phyloP scores from a whole-genome alignment of 2,329 filamentous ascomycete species.

The Colletotrichum truncatum region DNA sequence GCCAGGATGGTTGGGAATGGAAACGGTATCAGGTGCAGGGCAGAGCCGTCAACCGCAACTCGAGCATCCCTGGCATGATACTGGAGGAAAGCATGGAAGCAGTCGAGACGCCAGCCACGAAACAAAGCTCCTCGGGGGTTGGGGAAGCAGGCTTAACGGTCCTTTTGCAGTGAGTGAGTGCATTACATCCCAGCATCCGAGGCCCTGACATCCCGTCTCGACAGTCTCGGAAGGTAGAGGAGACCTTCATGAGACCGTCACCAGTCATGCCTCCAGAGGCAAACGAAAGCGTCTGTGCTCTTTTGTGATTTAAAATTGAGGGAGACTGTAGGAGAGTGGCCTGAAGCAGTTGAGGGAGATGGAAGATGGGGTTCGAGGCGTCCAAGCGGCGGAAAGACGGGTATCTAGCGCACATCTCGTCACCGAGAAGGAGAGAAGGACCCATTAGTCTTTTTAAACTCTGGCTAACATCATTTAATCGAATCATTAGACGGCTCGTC shows the following conservation, averaged over 20 bases:
- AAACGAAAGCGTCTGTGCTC: background rate
- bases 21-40: slow-evolving; percentile 1
- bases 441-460: background rate
- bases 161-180: too few relatives aligned
- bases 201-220: slow-evolving; percentile 28
- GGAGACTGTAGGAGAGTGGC: background rate
- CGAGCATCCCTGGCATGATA: background rate
- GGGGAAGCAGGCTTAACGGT: too few relatives aligned
- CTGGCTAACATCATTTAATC: background rate
- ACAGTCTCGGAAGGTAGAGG: slow-evolving; percentile 18
- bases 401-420: slow-evolving; percentile 16
- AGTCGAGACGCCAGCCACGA: background rate
- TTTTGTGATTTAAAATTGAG: slow-evolving; percentile 3
- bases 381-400: slow-evolving; percentile 14
- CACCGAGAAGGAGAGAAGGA: slow-evolving; percentile 20
- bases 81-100: background rate
- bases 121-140: too few relatives aligned
- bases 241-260: background rate
- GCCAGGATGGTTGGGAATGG: background rate
- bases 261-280: background rate
- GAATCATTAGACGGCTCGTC: slow-evolving; percentile 9
- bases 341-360: slow-evolving; percentile 10
- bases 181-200: slow-evolving; percentile 19
- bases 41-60: background rate
- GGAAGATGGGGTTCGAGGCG: background rate